Conservation (phyloP, 2,329 filamentous ascomycete species). For the Scedosporium aurantiacum region DNA sequence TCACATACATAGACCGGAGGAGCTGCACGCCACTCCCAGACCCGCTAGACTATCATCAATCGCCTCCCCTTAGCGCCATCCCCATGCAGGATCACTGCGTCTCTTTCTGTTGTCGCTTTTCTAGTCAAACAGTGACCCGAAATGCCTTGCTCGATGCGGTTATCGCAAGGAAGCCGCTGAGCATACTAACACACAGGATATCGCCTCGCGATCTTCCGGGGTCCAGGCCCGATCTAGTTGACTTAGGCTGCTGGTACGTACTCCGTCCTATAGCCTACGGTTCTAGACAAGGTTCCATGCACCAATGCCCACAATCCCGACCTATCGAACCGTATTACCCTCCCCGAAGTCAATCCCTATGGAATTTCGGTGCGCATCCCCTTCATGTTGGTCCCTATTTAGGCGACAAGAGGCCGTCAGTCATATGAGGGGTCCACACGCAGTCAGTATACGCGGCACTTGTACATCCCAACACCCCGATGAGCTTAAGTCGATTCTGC, state of each 20-base stretch:
- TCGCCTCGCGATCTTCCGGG: not conserved
- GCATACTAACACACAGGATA: too few relatives aligned
- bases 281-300: not conserved
- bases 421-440: not conserved
- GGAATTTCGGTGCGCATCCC: not conserved
- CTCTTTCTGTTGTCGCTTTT: too few relatives aligned
- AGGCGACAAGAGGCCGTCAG: not conserved
- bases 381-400: not conserved
- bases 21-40: too few relatives aligned
- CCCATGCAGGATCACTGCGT: too few relatives aligned
- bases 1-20: too few relatives aligned
- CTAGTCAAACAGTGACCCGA: too few relatives aligned
- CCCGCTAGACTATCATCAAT: too few relatives aligned
- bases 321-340: not conserved
- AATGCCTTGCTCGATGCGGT: too few relatives aligned
- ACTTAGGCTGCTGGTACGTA: not conserved
- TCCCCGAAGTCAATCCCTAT: not conserved
- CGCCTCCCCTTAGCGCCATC: too few relatives aligned
- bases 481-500: not conserved
- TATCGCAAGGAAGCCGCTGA: too few relatives aligned
- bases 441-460: not conserved
- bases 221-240: not conserved
- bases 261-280: not conserved
- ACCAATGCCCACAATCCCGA: not conserved
- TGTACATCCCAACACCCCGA: not conserved